Evolutionary conservation across 108 stramenopile species (phyloP), one percentile per base, ranked within the genome.

Genomic region (Nitzschia sp.): DNA sequence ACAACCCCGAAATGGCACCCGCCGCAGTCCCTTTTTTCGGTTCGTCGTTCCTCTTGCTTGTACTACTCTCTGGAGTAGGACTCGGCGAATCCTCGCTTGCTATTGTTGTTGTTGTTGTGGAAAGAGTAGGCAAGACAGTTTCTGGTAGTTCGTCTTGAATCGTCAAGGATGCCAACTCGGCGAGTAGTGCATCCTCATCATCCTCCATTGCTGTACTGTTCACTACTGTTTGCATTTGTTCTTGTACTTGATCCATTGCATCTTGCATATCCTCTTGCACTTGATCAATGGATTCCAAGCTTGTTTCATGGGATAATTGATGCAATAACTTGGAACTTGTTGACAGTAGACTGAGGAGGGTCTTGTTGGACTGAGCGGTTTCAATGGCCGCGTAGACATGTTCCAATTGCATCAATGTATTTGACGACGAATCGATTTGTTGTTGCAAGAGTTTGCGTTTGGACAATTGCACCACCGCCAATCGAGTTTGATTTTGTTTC

Each of bases 131-230:
- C n/a, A n/a, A n/a, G n/a, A n/a, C n/a, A n/a, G n/a, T n/a, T n/a
- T n/a, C n/a, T n/a, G n/a, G n/a, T n/a, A n/a, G n/a, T n/a, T n/a
- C n/a, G 13, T 51, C 21, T 19, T 51, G 49, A 51, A 51, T 51
- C 49, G n/a, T 51, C 49, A 51, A 51, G 17, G 49, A 17, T 21
- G 36, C 38, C 42, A 62, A 62, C 46, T 62, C 61, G 31, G 61
- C 61, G 23, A 62, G 27, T 2, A 62, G 25, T 23, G 42, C 61
- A 6, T 62, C 61, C 8, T 62, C 61, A 6, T 62, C 61, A 17
- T 62, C 61, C 1, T 18, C 13, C 6, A 26, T 15, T 1, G 6
- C 18, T 26, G 25, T 46, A 3, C 19, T 34, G 26, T 1, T 45
- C 42, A 62, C 13, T 9, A 9, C 24, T 25, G 9, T 17, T 25